Evolutionary conservation across 371 early-diverging fungal species (phyloP).

Genomic region (Coemansia sp.): DNA sequence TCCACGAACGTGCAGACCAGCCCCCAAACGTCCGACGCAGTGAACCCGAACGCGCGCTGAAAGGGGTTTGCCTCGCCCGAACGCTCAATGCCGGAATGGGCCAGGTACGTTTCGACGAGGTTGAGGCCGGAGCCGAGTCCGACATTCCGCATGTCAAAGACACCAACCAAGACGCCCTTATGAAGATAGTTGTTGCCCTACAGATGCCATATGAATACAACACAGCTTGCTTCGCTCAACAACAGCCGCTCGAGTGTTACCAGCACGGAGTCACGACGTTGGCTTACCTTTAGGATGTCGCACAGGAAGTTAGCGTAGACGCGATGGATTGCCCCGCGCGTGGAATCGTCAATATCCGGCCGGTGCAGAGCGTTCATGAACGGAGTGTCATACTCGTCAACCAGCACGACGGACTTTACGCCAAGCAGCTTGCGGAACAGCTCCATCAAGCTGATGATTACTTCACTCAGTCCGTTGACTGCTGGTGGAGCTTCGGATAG

Average conservation of each 20-base stretch:
- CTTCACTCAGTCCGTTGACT: too few species aligned
- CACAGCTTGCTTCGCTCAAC: too few species aligned
- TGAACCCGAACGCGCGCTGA: constrained; percentile 15
- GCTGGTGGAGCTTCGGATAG: too few species aligned
- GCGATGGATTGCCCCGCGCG: background rate
- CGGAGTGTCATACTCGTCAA: constrained; percentile 20
- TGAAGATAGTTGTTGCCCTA: constrained; percentile 9
- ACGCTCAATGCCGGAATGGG: constrained; percentile 1
- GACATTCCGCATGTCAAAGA: constrained; percentile 1
- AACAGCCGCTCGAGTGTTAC: background rate
- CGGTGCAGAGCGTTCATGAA: background rate
- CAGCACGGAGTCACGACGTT: background rate
- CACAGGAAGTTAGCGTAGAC: background rate
- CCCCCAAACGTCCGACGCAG: constrained; percentile 8
- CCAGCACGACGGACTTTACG: constrained; percentile 1
- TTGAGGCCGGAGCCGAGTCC: constrained; percentile 15
- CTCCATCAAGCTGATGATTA: background rate
- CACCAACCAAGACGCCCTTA: constrained; percentile 9
- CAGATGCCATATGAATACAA: background rate
- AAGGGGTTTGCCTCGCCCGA: background rate
- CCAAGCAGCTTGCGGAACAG: background rate
- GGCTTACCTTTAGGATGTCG: background rate
- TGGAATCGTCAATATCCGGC: background rate
- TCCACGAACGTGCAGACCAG: constrained; percentile 4
- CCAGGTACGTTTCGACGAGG: background rate